Percentiles rank a stretch among this genome's conserved stretches.
Conservation (phyloP, 805 yeast genomes). For the Torulaspora indica region DNA sequence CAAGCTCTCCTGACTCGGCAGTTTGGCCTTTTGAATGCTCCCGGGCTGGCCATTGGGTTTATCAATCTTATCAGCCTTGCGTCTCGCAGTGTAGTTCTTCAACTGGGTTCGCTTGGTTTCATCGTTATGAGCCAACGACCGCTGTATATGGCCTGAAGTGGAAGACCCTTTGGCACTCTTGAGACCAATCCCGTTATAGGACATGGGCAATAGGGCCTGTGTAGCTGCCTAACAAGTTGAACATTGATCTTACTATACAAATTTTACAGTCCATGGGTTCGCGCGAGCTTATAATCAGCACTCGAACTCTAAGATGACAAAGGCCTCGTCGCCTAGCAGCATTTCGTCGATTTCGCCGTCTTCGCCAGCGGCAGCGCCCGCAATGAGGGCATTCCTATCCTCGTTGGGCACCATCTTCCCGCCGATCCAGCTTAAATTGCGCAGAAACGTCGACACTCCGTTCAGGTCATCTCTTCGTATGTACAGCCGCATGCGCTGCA, state of each 20-base stretch:
- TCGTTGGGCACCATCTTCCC: conserved; percentile 32
- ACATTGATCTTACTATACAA: neutral
- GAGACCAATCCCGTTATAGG: conserved; percentile 33
- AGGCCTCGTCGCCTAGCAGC: conserved; percentile 28
- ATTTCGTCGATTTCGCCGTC: conserved; percentile 13
- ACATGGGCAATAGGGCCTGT: conserved; percentile 18
- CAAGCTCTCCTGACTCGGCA: conserved; percentile 10
- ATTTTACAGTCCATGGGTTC: conserved; percentile 1
- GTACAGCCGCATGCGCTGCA: conserved; percentile 23
- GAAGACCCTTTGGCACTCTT: conserved; percentile 35
- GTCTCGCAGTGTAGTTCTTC: conserved; percentile 12
- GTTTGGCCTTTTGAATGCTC: conserved; percentile 4
- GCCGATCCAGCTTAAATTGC: conserved; percentile 34
- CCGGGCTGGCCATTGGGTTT: neutral
- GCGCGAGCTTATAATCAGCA: conserved; percentile 17
- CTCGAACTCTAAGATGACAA: conserved; percentile 31
- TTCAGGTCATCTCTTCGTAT: conserved; percentile 21
- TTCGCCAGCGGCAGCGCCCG: neutral
- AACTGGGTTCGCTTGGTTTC: conserved; percentile 4
- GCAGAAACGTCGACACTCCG: conserved; percentile 22
- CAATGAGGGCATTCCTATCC: conserved; percentile 15
- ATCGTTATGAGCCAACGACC: conserved; percentile 25
- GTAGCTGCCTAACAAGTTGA: neutral
- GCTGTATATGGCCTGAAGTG: conserved; percentile 35
- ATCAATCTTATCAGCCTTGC: conserved; percentile 4